These are phyloP conservation scores for Lathyrus tuberosus DNA, from an alignment of 306 rosid species.

Conservation along the genomic window DNA sequence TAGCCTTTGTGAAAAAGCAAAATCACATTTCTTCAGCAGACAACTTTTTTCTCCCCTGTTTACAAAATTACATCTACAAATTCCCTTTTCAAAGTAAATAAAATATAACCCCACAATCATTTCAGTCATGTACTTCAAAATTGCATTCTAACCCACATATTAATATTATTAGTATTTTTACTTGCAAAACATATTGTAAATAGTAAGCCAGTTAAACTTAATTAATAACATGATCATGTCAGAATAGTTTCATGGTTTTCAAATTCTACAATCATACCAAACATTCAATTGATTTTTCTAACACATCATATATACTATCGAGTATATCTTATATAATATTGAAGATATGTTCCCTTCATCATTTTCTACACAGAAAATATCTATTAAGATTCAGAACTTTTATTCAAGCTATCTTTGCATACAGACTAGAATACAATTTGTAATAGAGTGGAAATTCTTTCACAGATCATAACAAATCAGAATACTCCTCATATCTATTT, in stretches of 20 bases:
- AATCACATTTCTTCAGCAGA: slow-evolving; percentile 28
- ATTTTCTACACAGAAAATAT: slow-evolving; percentile 19
- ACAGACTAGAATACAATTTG: slow-evolving; percentile 36
- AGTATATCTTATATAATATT: slow-evolving; percentile 26
- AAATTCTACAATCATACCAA: slow-evolving; percentile 8
- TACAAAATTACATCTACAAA: background rate
- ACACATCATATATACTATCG: background rate
- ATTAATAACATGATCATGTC: slow-evolving; percentile 1
- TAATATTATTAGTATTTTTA: background rate
- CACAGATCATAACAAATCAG: slow-evolving; percentile 29
- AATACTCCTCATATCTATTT: background rate
- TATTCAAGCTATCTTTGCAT: slow-evolving; percentile 31
- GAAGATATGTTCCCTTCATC: slow-evolving; percentile 22
- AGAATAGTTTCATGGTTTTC: slow-evolving; percentile 6
- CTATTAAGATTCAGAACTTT: slow-evolving; percentile 20
- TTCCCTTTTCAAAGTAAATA: slow-evolving; percentile 15
- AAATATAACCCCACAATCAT: slow-evolving; percentile 23
- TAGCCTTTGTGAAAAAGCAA: slow-evolving; percentile 35
- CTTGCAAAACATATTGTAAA: background rate
- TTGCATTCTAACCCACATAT: slow-evolving; percentile 1
- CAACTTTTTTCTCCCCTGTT: background rate
- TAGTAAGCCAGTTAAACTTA: background rate
- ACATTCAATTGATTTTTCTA: slow-evolving; percentile 14
- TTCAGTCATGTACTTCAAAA: background rate
- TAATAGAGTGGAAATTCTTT: slow-evolving; percentile 31